Conservation (phyloP, 192 early-diverging fungal species). For the Umbelopsis vinacea region DNA sequence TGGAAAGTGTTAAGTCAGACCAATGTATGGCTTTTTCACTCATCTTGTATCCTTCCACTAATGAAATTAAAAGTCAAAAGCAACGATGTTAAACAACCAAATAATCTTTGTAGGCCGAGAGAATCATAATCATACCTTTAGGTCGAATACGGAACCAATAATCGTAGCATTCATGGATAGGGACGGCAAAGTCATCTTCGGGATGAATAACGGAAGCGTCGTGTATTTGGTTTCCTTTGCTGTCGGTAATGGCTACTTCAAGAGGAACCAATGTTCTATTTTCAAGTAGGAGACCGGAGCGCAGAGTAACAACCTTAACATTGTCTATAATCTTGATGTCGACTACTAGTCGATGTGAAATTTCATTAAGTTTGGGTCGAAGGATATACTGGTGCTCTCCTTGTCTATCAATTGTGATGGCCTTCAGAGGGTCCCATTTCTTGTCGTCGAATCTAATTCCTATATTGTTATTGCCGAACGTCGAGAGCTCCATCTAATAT, state of each 20-base stretch:
- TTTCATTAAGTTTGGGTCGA: constrained; percentile 63
- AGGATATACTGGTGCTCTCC: constrained; percentile 68
- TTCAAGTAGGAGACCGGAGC: constrained; percentile 66
- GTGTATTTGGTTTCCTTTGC: constrained; percentile 40
- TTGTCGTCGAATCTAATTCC: constrained; percentile 70
- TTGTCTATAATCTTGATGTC: constrained; percentile 75
- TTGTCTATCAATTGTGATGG: constrained; percentile 77
- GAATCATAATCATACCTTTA: constrained; percentile 45
- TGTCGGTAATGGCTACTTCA: constrained; percentile 65
- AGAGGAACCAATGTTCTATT: constrained; percentile 67
- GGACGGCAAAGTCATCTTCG: constrained; percentile 66
- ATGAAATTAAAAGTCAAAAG: background rate
- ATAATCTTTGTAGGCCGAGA: background rate
- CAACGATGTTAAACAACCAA: background rate
- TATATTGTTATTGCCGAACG: constrained; percentile 33
- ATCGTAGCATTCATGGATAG: constrained; percentile 71
- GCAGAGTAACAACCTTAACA: constrained; percentile 81
- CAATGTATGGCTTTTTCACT: constrained; percentile 68
- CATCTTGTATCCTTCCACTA: constrained; percentile 63
- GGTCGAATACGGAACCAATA: constrained; percentile 74
- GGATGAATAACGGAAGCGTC: constrained; percentile 46
- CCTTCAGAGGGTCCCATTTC: constrained; percentile 76
- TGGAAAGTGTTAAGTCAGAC: constrained; percentile 56
- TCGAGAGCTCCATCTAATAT: constrained; percentile 7
- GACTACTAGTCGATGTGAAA: constrained; percentile 72